A percentile compares a stretch with the other conserved stretches of the same genome.
phyloP scores from a whole-genome alignment of 495 filamentous ascomycete genomes.

The Talaromyces ruber region DNA sequence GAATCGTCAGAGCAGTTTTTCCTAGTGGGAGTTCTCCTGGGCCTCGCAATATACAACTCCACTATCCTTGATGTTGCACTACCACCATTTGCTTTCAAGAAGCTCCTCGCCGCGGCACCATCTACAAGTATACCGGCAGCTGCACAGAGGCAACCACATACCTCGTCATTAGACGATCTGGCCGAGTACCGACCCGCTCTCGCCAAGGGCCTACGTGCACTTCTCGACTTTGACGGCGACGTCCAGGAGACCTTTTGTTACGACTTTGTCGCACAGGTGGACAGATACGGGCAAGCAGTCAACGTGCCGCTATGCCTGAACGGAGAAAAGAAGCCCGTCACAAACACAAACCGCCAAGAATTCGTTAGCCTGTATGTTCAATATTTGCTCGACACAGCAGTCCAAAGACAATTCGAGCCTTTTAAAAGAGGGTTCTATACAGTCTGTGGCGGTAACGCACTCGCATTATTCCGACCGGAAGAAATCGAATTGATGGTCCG shows the following conservation, averaged over 20 bases:
- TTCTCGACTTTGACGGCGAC: constrained; percentile 80
- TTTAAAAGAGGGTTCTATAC: constrained; percentile 95
- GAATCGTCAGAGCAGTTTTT: constrained; percentile 94
- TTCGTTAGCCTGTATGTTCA: constrained; percentile 85
- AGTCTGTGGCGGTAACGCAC: constrained; percentile 82
- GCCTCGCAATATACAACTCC: constrained; percentile 92
- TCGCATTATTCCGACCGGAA: constrained; percentile 86
- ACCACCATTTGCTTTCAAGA: constrained; percentile 89
- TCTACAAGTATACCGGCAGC: constrained; percentile 39
- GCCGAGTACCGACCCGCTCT: constrained; percentile 75
- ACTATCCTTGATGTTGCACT: constrained; percentile 89
- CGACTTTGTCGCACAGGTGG: constrained; percentile 70
- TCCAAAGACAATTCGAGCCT: constrained; percentile 81
- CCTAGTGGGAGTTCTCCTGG: constrained; percentile 79
- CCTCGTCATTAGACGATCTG: constrained; percentile 73
- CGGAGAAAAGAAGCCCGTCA: constrained; percentile 71
- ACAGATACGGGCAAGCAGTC: constrained; percentile 65
- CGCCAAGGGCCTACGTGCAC: constrained; percentile 63
- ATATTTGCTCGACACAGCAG: constrained; percentile 70
- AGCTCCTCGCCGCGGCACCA: constrained; percentile 68
- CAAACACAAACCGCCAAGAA: constrained; percentile 74
- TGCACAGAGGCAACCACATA: constrained; percentile 52
- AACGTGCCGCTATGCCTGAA: constrained; percentile 62
- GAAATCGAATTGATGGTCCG: constrained; percentile 88
- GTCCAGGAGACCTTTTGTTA: constrained; percentile 76